Conservation (phyloP, 768 basidiomycete species). For the Leccinum sublutescens region DNA sequence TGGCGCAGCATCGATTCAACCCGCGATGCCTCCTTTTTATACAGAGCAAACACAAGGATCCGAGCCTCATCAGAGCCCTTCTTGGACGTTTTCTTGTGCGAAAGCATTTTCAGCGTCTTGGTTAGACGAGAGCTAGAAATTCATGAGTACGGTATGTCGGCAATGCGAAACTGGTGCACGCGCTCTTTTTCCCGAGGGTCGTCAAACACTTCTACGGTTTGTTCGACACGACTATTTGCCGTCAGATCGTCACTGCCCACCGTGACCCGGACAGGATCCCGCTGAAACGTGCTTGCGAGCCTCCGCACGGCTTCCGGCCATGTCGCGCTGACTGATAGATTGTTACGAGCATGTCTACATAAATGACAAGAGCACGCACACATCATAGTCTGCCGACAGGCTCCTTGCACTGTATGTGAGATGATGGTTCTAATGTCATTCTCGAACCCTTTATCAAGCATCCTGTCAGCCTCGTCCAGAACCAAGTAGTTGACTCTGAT, state of each 20-base stretch:
- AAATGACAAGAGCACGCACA: conserved; percentile 50
- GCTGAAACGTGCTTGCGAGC: conserved; percentile 85
- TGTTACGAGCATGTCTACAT: neutral
- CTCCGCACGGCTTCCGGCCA: conserved; percentile 95
- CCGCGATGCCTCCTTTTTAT: conserved; percentile 96
- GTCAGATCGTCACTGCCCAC: conserved; percentile 95
- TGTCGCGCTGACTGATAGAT: conserved; percentile 81
- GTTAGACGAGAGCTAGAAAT: conserved; percentile 55
- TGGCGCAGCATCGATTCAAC: conserved; percentile 75
- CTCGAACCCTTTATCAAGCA: conserved; percentile 98
- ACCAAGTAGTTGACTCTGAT: conserved; percentile 85
- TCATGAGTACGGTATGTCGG: neutral
- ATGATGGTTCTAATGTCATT: conserved; percentile 95
- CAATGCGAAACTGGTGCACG: conserved; percentile 24
- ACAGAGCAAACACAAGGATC: conserved; percentile 90
- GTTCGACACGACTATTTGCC: conserved; percentile 92
- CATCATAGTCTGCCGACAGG: conserved; percentile 90
- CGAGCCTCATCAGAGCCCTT: conserved; percentile 55
- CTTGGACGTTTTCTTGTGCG: conserved; percentile 60
- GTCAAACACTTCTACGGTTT: conserved; percentile 90
- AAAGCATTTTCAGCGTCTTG: conserved; percentile 50
- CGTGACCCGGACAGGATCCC: conserved; percentile 82
- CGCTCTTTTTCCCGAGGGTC: conserved; percentile 85
- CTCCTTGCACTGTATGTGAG: conserved; percentile 59
- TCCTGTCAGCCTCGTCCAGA: conserved; percentile 95